Evolutionary conservation across 1,284 basidiomycete species (phyloP).

Genomic region (Apiotrichum domesticum): DNA sequence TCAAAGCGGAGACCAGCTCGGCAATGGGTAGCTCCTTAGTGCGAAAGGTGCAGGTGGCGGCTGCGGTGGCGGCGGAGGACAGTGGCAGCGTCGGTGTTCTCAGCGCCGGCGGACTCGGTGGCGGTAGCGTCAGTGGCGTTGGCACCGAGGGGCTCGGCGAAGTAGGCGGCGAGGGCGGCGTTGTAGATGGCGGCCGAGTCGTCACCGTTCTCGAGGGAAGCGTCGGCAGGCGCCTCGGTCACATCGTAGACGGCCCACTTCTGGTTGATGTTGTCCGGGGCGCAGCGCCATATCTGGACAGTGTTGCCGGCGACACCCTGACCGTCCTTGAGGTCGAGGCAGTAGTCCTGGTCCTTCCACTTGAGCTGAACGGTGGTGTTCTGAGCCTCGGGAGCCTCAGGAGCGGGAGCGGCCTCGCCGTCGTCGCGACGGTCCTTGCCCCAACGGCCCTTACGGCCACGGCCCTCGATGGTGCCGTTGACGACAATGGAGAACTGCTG

Average conservation of each 20-base stretch:
- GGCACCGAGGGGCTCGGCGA: not conserved
- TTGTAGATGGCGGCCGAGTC: constrained; percentile 3
- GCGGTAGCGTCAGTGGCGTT: not conserved
- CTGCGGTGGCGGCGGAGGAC: constrained; percentile 7
- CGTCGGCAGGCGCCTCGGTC: constrained; percentile 23
- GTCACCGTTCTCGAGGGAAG: constrained; percentile 3
- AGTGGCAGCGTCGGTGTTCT: not conserved
- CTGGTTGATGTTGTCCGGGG: constrained; percentile 36
- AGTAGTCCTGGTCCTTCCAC: constrained; percentile 28
- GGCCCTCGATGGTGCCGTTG: not conserved
- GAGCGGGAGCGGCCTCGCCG: not conserved
- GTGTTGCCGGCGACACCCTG: constrained; percentile 25
- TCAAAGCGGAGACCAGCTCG: no score
- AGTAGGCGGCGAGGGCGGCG: constrained; percentile 3
- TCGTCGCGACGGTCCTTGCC: not conserved
- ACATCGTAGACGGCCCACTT: constrained; percentile 33
- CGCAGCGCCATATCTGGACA: constrained; percentile 38
- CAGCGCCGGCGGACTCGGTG: not conserved
- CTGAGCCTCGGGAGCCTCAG: no score
- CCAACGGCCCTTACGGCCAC: no score
- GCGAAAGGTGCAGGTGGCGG: not conserved
- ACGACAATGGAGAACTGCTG: constrained; percentile 25
- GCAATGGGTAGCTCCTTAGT: not conserved
- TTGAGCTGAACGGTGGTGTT: constrained; percentile 14
- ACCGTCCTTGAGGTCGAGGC: constrained; percentile 37